These are phyloP conservation scores for Aspergillus sp. DNA, from an alignment of 2,329 filamentous ascomycete species.

Conservation along the genomic window DNA sequence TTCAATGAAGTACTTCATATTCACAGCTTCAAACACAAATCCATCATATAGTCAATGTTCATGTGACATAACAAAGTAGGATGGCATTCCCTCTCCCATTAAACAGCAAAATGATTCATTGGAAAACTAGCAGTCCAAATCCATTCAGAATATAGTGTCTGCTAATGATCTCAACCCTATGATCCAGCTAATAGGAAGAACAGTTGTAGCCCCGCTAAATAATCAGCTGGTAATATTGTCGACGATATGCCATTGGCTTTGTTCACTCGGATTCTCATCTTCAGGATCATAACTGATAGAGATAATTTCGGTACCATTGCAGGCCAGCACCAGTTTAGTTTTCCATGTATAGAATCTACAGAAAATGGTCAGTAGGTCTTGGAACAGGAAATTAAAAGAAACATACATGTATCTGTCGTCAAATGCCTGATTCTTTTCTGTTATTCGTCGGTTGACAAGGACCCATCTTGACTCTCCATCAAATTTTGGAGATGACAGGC, in stretches of 20 bases:
- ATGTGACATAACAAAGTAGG: no score
- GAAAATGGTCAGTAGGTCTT: neutral
- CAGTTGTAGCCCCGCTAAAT: neutral
- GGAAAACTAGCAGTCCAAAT: neutral
- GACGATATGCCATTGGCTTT: neutral
- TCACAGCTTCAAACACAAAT: no score
- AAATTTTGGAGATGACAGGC: neutral
- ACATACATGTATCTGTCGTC: neutral
- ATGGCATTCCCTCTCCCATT: neutral
- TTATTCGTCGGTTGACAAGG: neutral
- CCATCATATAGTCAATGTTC: no score
- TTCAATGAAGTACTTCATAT: no score
- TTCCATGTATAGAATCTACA: neutral
- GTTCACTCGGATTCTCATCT: no score
- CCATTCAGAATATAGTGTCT: neutral
- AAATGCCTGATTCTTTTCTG: neutral
- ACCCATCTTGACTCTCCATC: neutral
- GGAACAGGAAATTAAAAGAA: neutral
- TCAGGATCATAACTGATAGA: neutral
- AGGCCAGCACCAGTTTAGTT: neutral
- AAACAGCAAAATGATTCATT: neutral
- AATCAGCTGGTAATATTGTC: neutral
- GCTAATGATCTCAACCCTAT: neutral
- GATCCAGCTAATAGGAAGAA: neutral
- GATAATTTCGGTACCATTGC: neutral